These are phyloP conservation scores for Vigna nakashimae DNA, from an alignment of 306 rosid genomes.

Conservation along the genomic window DNA sequence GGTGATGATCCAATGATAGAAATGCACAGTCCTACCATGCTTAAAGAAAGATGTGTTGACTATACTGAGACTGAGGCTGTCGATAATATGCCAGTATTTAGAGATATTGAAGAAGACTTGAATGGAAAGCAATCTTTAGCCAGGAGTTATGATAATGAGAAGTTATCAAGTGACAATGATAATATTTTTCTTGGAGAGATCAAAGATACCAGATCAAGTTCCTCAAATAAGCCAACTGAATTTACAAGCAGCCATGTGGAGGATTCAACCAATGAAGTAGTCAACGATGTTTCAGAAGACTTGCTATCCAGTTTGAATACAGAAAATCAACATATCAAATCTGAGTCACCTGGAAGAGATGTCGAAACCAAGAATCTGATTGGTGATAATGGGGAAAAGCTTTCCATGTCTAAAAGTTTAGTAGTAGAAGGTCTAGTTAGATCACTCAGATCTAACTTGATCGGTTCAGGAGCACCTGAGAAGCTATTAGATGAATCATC, in stretches of 20 bases:
- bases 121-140: slow-evolving; percentile 38
- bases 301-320: slow-evolving; percentile 30
- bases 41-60: slow-evolving; percentile 39
- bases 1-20: slow-evolving; percentile 39
- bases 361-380: slow-evolving; percentile 39
- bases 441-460: slow-evolving; percentile 49
- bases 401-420: slow-evolving; percentile 41
- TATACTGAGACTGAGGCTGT: slow-evolving; percentile 20
- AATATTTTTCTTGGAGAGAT: slow-evolving; percentile 40
- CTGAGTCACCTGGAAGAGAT: slow-evolving; percentile 41
- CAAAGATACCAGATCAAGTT: slow-evolving; percentile 41
- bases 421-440: slow-evolving; percentile 48
- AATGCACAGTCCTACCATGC: slow-evolving; percentile 36
- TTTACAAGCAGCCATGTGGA: slow-evolving; percentile 48
- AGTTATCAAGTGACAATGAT: slow-evolving; percentile 26
- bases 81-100: slow-evolving; percentile 32
- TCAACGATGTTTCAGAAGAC: slow-evolving; percentile 42
- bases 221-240: slow-evolving; percentile 44
- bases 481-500: slow-evolving; percentile 30
- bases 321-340: slow-evolving; percentile 42
- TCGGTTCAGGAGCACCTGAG: slow-evolving; percentile 49
- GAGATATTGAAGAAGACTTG: slow-evolving; percentile 40
- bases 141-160: slow-evolving; percentile 33
- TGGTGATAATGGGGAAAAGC: slow-evolving; percentile 40
- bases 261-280: slow-evolving; percentile 44